Evolutionary conservation across 108 stramenopile species (phyloP).

Genomic region (Epithemia pelagica): DNA sequence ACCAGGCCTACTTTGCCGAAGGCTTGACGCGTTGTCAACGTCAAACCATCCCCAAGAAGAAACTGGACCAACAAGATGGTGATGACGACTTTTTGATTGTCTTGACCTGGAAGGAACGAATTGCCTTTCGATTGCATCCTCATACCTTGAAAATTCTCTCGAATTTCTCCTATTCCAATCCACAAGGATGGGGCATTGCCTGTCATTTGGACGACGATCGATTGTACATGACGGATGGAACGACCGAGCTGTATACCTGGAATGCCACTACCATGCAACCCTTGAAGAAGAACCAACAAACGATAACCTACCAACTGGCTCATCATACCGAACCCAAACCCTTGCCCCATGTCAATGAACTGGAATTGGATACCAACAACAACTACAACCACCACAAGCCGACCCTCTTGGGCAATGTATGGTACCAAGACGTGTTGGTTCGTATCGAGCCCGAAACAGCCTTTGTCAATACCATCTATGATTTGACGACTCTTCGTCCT

Average conservation of each 20-base stretch:
- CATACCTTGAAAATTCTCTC: slow-evolving; percentile 24
- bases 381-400: not conserved
- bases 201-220: slow-evolving; percentile 38
- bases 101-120: slow-evolving; percentile 59
- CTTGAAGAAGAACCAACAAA: slow-evolving; percentile 16
- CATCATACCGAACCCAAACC: not conserved
- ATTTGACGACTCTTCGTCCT: slow-evolving; percentile 37
- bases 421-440: slow-evolving; percentile 60
- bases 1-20: slow-evolving; percentile 58
- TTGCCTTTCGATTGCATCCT: slow-evolving; percentile 48
- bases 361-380: slow-evolving; percentile 48
- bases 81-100: slow-evolving; percentile 49
- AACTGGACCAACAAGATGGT: slow-evolving; percentile 22
- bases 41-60: not conserved
- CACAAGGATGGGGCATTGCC: slow-evolving; percentile 83
- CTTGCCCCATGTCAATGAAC: slow-evolving; percentile 46
- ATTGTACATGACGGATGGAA: slow-evolving; percentile 74
- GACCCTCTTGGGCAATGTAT: slow-evolving; percentile 66
- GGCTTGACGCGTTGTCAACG: slow-evolving; percentile 28
- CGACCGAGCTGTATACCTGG: slow-evolving; percentile 52
- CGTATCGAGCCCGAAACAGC: slow-evolving; percentile 58
- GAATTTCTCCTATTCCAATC: slow-evolving; percentile 40
- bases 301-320: not conserved
- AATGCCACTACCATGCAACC: slow-evolving; percentile 40
- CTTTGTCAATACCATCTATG: slow-evolving; percentile 41